These are phyloP conservation scores for Fraxinus pennsylvanica DNA, from an alignment of 257 asterid genomes.

Conservation along the genomic window DNA sequence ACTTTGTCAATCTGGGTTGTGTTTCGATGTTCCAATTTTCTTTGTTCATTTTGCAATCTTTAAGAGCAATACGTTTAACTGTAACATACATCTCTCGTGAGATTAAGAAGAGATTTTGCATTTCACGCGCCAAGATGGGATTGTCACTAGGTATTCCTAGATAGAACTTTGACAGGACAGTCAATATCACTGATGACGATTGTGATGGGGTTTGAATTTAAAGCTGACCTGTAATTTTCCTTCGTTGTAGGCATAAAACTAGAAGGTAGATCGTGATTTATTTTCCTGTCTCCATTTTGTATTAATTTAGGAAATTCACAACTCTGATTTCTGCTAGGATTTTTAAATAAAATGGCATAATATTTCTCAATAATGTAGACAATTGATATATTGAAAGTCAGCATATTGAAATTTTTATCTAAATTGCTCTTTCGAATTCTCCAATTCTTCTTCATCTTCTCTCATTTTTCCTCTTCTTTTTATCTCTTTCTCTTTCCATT, in stretches of 20 bases:
- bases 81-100: background rate
- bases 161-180: background rate
- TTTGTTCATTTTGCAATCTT: background rate
- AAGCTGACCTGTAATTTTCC: background rate
- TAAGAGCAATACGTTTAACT: constrained; percentile 11
- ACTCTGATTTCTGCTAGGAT: background rate
- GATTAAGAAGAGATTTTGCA: background rate
- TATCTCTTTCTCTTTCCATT: background rate
- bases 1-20: background rate
- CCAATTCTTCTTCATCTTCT: background rate
- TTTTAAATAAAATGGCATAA: background rate
- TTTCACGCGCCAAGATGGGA: background rate
- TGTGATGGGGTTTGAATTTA: background rate
- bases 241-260: background rate
- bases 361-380: background rate
- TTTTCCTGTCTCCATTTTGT: background rate
- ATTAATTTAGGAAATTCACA: background rate
- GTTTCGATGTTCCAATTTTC: constrained; percentile 1
- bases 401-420: background rate
- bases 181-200: background rate
- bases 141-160: background rate
- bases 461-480: background rate
- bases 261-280: background rate
- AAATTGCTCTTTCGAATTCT: background rate
- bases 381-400: background rate